Base-by-base conservation (phyloP, 768 basidiomycete species). In the Tylopilus felleus region DNA sequence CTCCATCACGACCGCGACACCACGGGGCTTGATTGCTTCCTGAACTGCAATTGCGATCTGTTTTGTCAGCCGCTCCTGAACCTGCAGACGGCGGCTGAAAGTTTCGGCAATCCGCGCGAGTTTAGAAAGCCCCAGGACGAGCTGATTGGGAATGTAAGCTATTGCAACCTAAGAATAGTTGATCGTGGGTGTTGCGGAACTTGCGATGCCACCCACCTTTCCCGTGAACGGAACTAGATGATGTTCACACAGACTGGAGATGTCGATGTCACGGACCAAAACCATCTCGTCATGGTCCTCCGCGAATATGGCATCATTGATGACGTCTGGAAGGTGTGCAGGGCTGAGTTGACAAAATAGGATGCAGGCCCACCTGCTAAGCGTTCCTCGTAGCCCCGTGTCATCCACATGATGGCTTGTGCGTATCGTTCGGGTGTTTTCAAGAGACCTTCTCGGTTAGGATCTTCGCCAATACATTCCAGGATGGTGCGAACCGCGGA, bases 251-350 rank as follows among this genome's bases (percentile, higher is more conserved):
- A 99, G 75, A 67, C 93, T 96, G 43, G 93, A 97, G 55, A 99
- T 86, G 68, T 97, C 92, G 64, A 99, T 98, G 69, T 99, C 95
- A 55, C 90, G 84, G 52, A 99, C 96, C 55, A 99, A 83, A 39
- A 99, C 97, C 93, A 99, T 96, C 73, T 99, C 97, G 65, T 98
- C 97, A 75, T 99, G 97, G 73, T 99, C 93, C 72, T 99, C 97
- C 41, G 93, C 88, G 68, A 99, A 99, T 36, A 99, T 84, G 53
- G 97, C 97, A 77, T 96, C 92, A 73, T 98, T 98, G 59, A 98
- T 97, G 64, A 98, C 95, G 70, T 99, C 97, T 93, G 67, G 38
- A 60, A 49, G 47, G 25, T 33, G 27, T 60, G 51, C 22, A 65
- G 57, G 55, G 55, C 46, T 35, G 36, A 52, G 31, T 23, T 31